phyloP scores from a whole-genome alignment of 2,329 filamentous ascomycete species.

The Botrytis fabae region DNA sequence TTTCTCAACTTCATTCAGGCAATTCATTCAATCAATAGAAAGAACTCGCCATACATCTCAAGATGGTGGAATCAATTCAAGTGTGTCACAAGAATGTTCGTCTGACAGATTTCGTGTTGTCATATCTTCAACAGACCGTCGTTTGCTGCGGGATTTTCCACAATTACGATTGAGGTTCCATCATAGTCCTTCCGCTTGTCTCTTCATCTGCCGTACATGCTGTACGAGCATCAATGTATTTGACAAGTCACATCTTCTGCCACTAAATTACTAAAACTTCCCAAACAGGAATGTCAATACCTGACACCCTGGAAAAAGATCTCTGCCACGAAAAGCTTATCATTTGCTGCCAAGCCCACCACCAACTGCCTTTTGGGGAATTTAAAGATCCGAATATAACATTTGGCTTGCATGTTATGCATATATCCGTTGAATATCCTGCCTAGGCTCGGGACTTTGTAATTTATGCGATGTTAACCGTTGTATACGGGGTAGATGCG shows the following conservation, averaged over 20 bases:
- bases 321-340: slow-evolving; percentile 20
- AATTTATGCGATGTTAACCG: slow-evolving; percentile 1
- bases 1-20: slow-evolving; percentile 7
- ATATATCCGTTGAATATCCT: slow-evolving; percentile 4
- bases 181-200: not conserved
- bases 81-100: not conserved
- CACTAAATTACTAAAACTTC: slow-evolving; percentile 2
- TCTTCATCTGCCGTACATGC: not conserved
- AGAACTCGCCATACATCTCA: not conserved
- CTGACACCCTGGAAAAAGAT: not conserved
- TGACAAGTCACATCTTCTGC: slow-evolving; percentile 10
- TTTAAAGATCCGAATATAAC: not conserved
- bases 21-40: not conserved
- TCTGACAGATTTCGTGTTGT: not conserved
- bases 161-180: not conserved
- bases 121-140: not conserved
- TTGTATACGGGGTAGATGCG: not conserved
- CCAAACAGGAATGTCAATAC: slow-evolving; percentile 17
- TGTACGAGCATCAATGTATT: not conserved
- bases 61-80: not conserved
- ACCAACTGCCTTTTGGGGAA: slow-evolving; percentile 15
- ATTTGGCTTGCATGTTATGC: slow-evolving; percentile 4
- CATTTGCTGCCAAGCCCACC: not conserved
- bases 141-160: not conserved
- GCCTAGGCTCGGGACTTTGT: slow-evolving; percentile 16